These are phyloP conservation scores for Rhododendron henanense DNA, from an alignment of 148 eudicot species.

Conservation along the genomic window DNA sequence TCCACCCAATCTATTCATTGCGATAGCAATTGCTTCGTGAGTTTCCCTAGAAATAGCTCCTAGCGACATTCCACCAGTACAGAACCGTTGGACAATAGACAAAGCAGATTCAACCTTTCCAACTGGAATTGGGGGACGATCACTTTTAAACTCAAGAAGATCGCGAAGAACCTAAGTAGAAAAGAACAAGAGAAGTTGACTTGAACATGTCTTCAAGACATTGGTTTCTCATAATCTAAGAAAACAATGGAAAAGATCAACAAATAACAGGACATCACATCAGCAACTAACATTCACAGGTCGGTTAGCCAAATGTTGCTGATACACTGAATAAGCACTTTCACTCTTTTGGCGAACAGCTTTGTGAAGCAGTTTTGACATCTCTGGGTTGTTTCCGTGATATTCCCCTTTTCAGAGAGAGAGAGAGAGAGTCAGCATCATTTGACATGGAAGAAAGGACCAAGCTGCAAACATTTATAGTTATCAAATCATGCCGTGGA, in stretches of 20 bases:
- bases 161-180: conserved; percentile 79
- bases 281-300: conserved; percentile 82
- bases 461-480: background rate
- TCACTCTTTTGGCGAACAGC: conserved; percentile 96
- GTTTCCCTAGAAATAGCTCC: conserved; percentile 99
- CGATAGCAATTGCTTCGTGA: conserved; percentile 98
- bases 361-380: conserved; percentile 97
- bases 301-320: conserved; percentile 96
- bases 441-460: background rate
- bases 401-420: conserved; percentile 63
- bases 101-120: conserved; percentile 95
- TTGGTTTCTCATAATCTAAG: background rate
- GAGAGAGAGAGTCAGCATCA: conserved; percentile 13
- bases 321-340: conserved; percentile 92
- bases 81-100: conserved; percentile 87
- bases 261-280: conserved; percentile 1
- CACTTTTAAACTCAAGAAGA: conserved; percentile 87
- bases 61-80: conserved; percentile 99
- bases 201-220: background rate
- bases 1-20: conserved; percentile 98
- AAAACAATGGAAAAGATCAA: background rate
- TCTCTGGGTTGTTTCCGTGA: conserved; percentile 95
- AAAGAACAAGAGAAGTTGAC: conserved; percentile 6
- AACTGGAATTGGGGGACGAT: conserved; percentile 86
- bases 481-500: background rate